Evolutionary conservation across 202 grass and related monocot species (phyloP), one percentile per base, ranked within the genome.

Genomic region (Panicum hallii): DNA sequence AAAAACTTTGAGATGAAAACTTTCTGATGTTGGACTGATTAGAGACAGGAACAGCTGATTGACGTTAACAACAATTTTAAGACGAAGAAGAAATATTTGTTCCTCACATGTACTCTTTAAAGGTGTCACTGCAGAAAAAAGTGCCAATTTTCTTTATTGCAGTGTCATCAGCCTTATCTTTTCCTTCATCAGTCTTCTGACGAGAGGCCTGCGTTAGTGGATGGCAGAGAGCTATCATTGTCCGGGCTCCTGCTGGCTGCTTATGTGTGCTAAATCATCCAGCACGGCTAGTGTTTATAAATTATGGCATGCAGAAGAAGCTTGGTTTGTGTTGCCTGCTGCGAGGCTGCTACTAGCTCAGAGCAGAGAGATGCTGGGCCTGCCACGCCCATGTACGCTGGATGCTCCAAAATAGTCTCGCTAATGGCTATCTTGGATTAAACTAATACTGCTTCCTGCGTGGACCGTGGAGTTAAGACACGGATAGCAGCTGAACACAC

Each of bases 401-500:
- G 74, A 84, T 63, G 55, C 54, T 63, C 26, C 75, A 80, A 70
- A 84, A 20, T 20, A 74, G 11, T 54, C 32, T 38, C 36, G 36
- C 36, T 38, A 38, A 38, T 38, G 36, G 34, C 78, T 67, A 80
- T 67, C 63, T 41, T 53, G 22, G 36, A 42, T 76, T 76, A 80
- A 38, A 38, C 36, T 28, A 54, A 41, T 80, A 68, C 43, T 56
- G 22, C 23, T 70, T 60, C 60, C 54, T 34, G 22, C 49, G 13
- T 80, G 45, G 14, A 22, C 17, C 49, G 13, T 80, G 45, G 14
- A 22, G 71, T 70, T 40, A 83, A 80, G 74, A 87, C 52, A 55
- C 75, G 22, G 53, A 75, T 75, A 77, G 22, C 84, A 80, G 52
- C 36, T 87, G 75, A 80, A 84, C 75, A 70, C 44, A 75, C 26